A percentile compares a stretch with the other conserved stretches of the same genome.
Conservation (phyloP, 176 grass and related monocot genomes). For the Panicum miliaceum region DNA sequence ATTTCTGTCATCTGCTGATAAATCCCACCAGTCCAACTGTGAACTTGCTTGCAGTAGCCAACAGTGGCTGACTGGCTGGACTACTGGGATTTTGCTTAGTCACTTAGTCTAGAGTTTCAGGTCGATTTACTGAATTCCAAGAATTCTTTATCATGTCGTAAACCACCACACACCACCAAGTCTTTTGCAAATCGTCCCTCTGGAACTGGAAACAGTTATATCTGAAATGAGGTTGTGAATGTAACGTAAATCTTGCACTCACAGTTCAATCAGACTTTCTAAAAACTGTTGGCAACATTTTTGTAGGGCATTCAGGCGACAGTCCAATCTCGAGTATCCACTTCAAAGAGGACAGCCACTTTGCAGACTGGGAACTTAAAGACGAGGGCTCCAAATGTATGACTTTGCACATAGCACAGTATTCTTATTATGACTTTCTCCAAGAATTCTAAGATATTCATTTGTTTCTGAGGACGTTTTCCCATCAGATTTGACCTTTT, state of each 20-base stretch:
- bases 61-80: neutral
- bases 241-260: conserved; percentile 2
- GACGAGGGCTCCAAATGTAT: conserved; percentile 60
- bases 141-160: conserved; percentile 26
- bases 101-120: neutral
- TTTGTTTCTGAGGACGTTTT: neutral
- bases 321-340: conserved; percentile 46
- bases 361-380: conserved; percentile 42
- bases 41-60: neutral
- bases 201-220: conserved; percentile 17
- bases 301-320: conserved; percentile 52
- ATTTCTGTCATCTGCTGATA: conserved; percentile 10
- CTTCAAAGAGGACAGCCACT: conserved; percentile 50
- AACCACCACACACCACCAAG: neutral
- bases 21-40: neutral
- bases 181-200: neutral
- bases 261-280: conserved; percentile 19
- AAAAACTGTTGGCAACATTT: conserved; percentile 33
- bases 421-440: neutral
- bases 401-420: conserved; percentile 12
- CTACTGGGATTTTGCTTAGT: conserved; percentile 13
- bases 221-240: conserved; percentile 23
- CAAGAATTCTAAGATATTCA: conserved; percentile 2
- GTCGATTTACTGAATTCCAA: conserved; percentile 17
- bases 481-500: conserved; percentile 46